Base-by-base conservation (phyloP, 371 early-diverging fungal genomes). In the Zopfochytrium polystomum region DNA sequence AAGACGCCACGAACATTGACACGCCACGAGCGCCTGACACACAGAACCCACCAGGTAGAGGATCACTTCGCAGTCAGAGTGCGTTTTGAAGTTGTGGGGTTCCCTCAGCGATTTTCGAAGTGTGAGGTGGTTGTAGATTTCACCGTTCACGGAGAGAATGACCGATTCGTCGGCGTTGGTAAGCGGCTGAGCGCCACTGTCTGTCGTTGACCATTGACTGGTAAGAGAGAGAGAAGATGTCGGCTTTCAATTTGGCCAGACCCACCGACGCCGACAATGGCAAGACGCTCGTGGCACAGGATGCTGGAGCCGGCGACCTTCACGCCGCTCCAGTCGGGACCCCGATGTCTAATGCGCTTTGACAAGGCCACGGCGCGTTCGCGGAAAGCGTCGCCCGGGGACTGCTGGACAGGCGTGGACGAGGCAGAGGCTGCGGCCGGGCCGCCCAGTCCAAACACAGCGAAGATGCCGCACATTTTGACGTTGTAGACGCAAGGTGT, bases 11-110 rank as follows among this genome's bases (percentile, higher is more conserved):
- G 34, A 3, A 63, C 32, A 42, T 25, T 25, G n/a, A 57, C 7
- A 30, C 38, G 22, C 29, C 29, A 23, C 45, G 22, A 26, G n/a
- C 2, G 7, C 33, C 22, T 18, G 29, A 55, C 31, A 34, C 22
- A 55, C 34, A 35, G 29, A 26, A 13, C 0, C 23, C 83, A 94
- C 94, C 82, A 93, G 71, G 70, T 91, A 90, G 72, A 96, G 76
- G 55, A 96, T 93, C 56, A 94, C 87, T 75, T 96, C 95, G 80
- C 97, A 96, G 75, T 96, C 97, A 55, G 95, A 94, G 66, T 90
- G 87, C 52, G 97, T 95, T 81, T 90, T 86, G 84, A 95, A 95
- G 55, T 61, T 43, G 75, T 78, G 62, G 75, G 80, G 47, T 68
- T 63, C 67, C 79, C 90, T 90, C 63, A 95, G 79, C 63, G 74